Percentiles rank a stretch among this genome's conserved stretches.
These are phyloP conservation scores for Picochlorum sp. DNA, from an alignment of 139 green algal species.

Conservation along the genomic window DNA sequence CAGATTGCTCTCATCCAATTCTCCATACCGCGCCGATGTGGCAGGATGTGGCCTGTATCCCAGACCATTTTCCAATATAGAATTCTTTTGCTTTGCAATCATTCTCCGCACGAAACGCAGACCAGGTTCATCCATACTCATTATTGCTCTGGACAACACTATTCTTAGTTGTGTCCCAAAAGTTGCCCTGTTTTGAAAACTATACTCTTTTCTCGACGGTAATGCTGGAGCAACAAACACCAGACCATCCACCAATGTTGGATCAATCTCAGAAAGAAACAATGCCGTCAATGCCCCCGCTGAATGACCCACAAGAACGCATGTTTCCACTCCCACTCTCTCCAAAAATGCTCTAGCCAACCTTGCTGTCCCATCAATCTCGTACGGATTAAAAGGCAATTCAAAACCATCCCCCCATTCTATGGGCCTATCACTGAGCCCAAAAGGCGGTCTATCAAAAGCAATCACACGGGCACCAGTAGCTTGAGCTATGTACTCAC, in stretches of 20 bases:
- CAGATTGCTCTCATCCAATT: background rate
- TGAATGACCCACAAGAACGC: conserved; percentile 51
- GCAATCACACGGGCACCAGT: conserved; percentile 36
- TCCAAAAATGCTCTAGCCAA: conserved; percentile 22
- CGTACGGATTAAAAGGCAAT: conserved; percentile 47
- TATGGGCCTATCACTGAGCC: conserved; percentile 43
- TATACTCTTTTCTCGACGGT: conserved; percentile 17
- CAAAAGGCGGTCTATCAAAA: conserved; percentile 61
- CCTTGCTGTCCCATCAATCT: conserved; percentile 12
- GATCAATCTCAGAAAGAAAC: conserved; percentile 27
- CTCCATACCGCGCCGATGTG: background rate
- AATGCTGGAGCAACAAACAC: conserved; percentile 47
- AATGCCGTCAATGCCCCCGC: conserved; percentile 44
- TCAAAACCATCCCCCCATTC: conserved; percentile 23
- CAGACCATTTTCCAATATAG: conserved; percentile 33
- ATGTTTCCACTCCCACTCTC: conserved; percentile 14
- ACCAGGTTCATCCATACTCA: conserved; percentile 31
- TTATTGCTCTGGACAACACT: conserved; percentile 24
- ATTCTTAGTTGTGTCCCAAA: conserved; percentile 42
- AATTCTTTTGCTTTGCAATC: conserved; percentile 27
- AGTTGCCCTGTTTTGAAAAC: conserved; percentile 20
- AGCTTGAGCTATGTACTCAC: conserved; percentile 21
- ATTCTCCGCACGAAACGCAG: conserved; percentile 47
- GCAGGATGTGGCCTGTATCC: conserved; percentile 7
- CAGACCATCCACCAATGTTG: conserved; percentile 19